phyloP scores from a whole-genome alignment of 2,329 filamentous ascomycete species.

The Colletotrichum truncatum region DNA sequence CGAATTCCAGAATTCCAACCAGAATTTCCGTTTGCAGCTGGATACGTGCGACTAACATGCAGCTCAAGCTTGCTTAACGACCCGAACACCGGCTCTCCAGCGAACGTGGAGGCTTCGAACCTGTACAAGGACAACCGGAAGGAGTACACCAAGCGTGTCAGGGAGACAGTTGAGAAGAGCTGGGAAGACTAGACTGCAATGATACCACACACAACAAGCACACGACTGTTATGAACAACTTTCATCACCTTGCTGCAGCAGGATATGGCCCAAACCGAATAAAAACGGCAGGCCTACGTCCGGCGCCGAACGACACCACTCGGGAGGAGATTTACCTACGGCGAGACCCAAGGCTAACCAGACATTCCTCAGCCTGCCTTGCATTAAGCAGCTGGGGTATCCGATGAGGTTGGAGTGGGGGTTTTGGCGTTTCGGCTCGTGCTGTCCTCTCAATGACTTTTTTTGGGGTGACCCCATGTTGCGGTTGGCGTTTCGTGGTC shows the following conservation, averaged over 20 bases:
- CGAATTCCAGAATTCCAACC: too few species aligned
- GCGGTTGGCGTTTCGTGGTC: constrained; percentile 28
- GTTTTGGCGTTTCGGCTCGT: constrained; percentile 30
- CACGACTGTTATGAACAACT: constrained; percentile 25
- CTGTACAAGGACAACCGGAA: constrained; percentile 98
- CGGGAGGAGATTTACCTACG: background rate
- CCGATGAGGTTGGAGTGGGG: constrained; percentile 18
- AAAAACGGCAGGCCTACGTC: constrained; percentile 5
- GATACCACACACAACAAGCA: constrained; percentile 17
- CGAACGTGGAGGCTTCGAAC: constrained; percentile 97
- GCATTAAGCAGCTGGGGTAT: constrained; percentile 26
- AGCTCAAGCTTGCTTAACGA: constrained; percentile 85
- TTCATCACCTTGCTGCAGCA: background rate
- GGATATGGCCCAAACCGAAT: background rate
- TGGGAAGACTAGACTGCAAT: constrained; percentile 82
- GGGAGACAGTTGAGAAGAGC: constrained; percentile 98
- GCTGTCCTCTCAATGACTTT: constrained; percentile 24
- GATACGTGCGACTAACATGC: background rate
- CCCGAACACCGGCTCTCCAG: constrained; percentile 97
- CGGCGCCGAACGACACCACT: background rate
- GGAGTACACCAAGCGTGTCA: constrained; percentile 94
- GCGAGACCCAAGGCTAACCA: background rate
- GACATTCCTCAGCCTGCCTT: constrained; percentile 7
- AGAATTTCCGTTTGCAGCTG: background rate
- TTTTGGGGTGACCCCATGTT: constrained; percentile 22